Evolutionary conservation across 306 rosid species (phyloP).

Genomic region (Castanea sativa): DNA sequence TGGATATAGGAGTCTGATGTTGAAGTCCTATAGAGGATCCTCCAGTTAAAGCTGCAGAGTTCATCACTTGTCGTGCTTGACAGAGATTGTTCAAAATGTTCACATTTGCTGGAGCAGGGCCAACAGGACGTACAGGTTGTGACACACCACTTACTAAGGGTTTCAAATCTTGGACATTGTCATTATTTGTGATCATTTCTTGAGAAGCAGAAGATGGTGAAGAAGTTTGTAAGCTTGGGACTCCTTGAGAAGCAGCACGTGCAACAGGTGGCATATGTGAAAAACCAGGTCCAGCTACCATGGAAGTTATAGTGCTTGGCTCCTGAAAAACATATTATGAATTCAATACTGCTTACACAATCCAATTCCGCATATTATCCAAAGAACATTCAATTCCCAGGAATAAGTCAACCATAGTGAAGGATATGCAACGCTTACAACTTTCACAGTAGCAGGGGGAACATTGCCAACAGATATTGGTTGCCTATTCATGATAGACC

Average conservation of each 20-base stretch:
- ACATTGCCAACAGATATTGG: conserved; percentile 58
- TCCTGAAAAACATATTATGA: conserved; percentile 56
- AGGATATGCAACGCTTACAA: conserved; percentile 48
- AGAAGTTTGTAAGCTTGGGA: conserved; percentile 82
- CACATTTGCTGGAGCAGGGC: conserved; percentile 66
- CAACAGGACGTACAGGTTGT: conserved; percentile 74
- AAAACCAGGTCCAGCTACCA: conserved; percentile 68
- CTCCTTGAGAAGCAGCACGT: conserved; percentile 74
- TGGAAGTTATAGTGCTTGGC: conserved; percentile 72
- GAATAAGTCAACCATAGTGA: conserved; percentile 7
- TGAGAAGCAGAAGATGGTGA: conserved; percentile 87
- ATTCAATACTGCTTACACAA: conserved; percentile 14
- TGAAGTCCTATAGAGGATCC: conserved; percentile 78
- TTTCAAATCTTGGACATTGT: conserved; percentile 70
- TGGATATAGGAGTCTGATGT: conserved; percentile 77
- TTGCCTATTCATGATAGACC: conserved; percentile 70
- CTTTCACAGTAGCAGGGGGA: conserved; percentile 85
- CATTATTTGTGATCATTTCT: conserved; percentile 71
- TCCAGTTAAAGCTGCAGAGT: conserved; percentile 68
- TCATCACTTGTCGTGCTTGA: conserved; percentile 79
- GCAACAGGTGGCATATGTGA: conserved; percentile 65
- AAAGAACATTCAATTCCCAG: neutral
- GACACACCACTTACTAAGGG: conserved; percentile 59
- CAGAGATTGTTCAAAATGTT: conserved; percentile 85
- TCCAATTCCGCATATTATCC: conserved; percentile 3